Evolutionary conservation across 352 stramenopile genomes (phyloP).

Genomic region (Plasmopara viticola): DNA sequence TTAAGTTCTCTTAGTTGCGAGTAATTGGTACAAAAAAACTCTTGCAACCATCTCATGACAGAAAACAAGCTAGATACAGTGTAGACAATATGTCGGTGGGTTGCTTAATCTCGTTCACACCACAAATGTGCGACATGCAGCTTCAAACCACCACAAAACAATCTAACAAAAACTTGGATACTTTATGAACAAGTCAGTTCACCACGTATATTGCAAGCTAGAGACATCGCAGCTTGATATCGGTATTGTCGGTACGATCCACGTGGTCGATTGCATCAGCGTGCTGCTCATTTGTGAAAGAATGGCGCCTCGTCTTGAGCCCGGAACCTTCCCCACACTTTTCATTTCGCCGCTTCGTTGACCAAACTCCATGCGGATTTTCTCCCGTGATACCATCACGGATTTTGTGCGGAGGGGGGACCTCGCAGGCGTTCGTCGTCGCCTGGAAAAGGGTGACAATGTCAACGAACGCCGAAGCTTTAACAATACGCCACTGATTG

Average conservation of each 20-base stretch:
- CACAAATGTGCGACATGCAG: no score
- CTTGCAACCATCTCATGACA: no score
- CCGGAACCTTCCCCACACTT: conserved; percentile 5
- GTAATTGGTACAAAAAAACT: no score
- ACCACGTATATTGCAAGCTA: no score
- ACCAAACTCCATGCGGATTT: conserved; percentile 10
- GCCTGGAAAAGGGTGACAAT: conserved; percentile 14
- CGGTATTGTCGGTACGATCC: background rate
- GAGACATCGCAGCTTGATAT: no score
- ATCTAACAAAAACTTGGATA: no score
- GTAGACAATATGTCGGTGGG: no score
- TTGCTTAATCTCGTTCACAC: no score
- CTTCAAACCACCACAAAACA: no score
- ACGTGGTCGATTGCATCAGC: background rate
- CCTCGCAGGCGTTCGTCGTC: conserved; percentile 8
- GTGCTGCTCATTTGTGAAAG: background rate
- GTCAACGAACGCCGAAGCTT: conserved; percentile 12
- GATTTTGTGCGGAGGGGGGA: conserved; percentile 8
- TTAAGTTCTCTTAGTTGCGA: no score
- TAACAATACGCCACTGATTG: conserved; percentile 7
- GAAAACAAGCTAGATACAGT: no score
- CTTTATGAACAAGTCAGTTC: no score
- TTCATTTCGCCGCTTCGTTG: conserved; percentile 6
- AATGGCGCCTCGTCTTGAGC: conserved; percentile 2
- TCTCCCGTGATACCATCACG: conserved; percentile 11